Evolutionary conservation across 306 rosid species (phyloP).

Genomic region (Trifolium subterraneum): DNA sequence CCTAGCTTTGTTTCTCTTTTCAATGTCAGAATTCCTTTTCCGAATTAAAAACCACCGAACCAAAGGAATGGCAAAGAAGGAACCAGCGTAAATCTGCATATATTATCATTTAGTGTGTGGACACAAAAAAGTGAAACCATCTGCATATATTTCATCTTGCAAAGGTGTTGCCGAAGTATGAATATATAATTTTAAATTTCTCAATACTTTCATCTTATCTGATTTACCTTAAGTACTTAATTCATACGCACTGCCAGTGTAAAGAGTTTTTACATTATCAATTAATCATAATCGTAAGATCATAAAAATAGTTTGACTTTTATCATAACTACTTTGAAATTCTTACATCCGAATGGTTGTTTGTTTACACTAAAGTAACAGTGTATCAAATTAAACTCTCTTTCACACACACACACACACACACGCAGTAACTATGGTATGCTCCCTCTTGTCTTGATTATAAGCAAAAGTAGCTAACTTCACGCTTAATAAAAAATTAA

Average conservation of each 20-base stretch:
- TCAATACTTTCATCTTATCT: no score
- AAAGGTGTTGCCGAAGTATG: no score
- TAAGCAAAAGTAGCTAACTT: not conserved
- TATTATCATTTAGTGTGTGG: conserved; percentile 35
- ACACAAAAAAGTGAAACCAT: conserved; percentile 29
- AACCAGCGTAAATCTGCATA: conserved; percentile 93
- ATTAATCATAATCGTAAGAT: not conserved
- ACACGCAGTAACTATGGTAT: not conserved
- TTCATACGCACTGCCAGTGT: no score
- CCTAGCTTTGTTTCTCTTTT: conserved; percentile 83
- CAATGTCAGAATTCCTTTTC: conserved; percentile 73
- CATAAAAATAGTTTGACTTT: not conserved
- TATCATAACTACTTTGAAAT: not conserved
- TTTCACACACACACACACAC: no score
- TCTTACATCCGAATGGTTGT: not conserved
- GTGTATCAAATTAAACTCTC: not conserved
- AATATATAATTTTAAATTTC: no score
- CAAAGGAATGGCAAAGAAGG: conserved; percentile 97
- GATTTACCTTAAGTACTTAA: no score
- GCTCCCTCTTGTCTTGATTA: not conserved
- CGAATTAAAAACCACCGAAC: conserved; percentile 77
- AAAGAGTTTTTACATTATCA: no score
- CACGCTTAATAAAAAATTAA: not conserved
- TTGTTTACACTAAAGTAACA: not conserved
- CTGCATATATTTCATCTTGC: no score